Base-by-base conservation (phyloP, 345 rosid species). In the Eucalyptus regnans region DNA sequence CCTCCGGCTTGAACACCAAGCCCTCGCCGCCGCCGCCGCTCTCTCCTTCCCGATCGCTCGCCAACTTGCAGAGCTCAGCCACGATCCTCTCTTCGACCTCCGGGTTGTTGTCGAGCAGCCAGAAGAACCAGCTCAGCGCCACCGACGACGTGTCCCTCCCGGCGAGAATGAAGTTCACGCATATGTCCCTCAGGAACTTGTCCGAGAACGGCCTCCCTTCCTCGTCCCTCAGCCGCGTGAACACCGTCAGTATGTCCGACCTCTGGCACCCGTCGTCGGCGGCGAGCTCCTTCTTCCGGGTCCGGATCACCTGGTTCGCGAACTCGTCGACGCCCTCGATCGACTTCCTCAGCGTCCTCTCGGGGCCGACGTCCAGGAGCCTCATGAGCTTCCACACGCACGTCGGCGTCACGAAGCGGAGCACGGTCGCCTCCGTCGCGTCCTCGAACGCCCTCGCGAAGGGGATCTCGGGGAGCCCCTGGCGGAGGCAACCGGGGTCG, bases 61-160 rank as follows among this genome's bases (percentile, higher is more conserved):
- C 86, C 41, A 96, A 92, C 90, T 91, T 92, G 90, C 93, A 91
- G 4, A 96, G 88, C 92, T 98, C 99, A 54, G 46, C 87, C 7
- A 96, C 90, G 64, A 97, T 95, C 87, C 91, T 94, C 88, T 94
- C 93, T 90, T 97, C 97, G 7, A 93, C 98, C 4, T 29, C 87
- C 1, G 97, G 97, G 87, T 95, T 94, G 93, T 90, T 90, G 87
- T 94, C 94, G 46, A 98, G 91, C 89, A 98, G 90, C 99, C 99
- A 97, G 91, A 96, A 96, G 86, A 96, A 98, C 99, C 99, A 97
- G 90, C 98, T 95, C 90, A 98, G 20, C 33, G 99, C 99, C 71
- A 97, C 99, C 2, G 99, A 97, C 13, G 99, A 98, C 29, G 99
- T 97, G 89, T 98, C 99, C 91, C 99, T 95, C 43, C 99, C 99